A percentile compares a stretch with the other conserved stretches of the same genome.
Evolutionary conservation across 225 moss, liverwort and hornwort genomes (phyloP).

Genomic region (Neckera pumila): DNA sequence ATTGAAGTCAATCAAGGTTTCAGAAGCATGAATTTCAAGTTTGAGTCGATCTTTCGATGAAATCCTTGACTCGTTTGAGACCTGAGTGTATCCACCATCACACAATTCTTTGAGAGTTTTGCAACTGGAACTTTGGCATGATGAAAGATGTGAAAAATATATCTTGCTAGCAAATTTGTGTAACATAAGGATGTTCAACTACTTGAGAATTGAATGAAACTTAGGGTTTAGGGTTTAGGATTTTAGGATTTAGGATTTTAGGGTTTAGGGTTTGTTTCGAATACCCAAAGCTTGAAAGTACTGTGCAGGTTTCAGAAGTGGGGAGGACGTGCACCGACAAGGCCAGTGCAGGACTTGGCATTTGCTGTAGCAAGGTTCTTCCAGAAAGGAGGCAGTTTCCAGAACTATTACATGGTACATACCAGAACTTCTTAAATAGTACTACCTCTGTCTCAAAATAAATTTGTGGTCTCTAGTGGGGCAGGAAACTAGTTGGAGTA

Average conservation of each 20-base stretch:
- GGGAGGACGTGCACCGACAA: slow-evolving; percentile 36
- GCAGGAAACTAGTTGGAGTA: too few species aligned
- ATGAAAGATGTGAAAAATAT: neutral
- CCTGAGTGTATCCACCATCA: neutral
- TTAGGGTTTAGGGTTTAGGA: neutral
- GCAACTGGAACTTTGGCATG: neutral
- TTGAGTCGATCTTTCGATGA: neutral
- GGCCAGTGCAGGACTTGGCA: slow-evolving; percentile 69
- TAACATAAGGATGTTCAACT: neutral
- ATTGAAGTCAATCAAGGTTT: neutral
- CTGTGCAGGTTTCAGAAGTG: slow-evolving; percentile 56
- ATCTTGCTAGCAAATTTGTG: neutral
- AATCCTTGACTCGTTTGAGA: neutral
- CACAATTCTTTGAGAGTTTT: neutral
- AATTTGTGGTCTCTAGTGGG: too few species aligned
- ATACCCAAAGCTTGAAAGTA: neutral
- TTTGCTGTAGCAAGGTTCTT: slow-evolving; percentile 78
- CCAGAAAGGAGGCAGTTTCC: slow-evolving; percentile 63
- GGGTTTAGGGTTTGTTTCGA: neutral
- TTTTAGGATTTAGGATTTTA: too few species aligned
- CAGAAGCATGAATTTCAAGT: neutral
- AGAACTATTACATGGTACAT: slow-evolving; percentile 84
- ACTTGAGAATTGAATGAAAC: neutral
- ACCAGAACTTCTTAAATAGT: neutral
- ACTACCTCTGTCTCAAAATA: too few species aligned